These are phyloP conservation scores for Stachybotrys chartarum DNA, from an alignment of 2,329 filamentous ascomycete species.

Conservation along the genomic window DNA sequence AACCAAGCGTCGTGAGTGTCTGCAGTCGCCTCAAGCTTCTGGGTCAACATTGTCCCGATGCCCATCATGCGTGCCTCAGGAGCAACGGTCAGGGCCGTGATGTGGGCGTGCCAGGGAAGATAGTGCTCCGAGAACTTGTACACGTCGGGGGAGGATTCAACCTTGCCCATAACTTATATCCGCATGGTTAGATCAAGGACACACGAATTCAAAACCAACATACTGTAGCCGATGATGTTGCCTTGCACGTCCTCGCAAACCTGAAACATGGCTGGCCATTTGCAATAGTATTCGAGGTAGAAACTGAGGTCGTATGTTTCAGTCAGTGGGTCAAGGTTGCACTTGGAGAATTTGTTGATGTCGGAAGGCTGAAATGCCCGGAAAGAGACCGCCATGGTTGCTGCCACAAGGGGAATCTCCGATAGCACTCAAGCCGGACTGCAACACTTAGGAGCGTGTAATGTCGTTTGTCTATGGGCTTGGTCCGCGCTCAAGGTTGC, in stretches of 20 bases:
- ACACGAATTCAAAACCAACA: conserved; percentile 1
- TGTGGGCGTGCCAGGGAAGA: conserved; percentile 98
- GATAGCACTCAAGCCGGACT: background rate
- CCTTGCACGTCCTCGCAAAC: conserved; percentile 80
- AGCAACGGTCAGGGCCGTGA: conserved; percentile 89
- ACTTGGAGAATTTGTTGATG: conserved; percentile 82
- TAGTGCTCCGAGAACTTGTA: conserved; percentile 76
- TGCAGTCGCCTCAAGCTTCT: conserved; percentile 73
- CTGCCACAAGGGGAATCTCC: conserved; percentile 17
- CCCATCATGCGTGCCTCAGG: conserved; percentile 80
- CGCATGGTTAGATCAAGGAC: background rate
- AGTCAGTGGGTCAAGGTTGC: conserved; percentile 93
- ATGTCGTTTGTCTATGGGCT: too few species aligned
- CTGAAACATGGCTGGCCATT: conserved; percentile 92
- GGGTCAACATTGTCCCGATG: conserved; percentile 75
- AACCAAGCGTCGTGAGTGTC: conserved; percentile 87
- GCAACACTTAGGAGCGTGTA: too few species aligned
- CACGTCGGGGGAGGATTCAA: conserved; percentile 76
- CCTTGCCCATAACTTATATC: conserved; percentile 82
- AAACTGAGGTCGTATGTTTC: conserved; percentile 96
- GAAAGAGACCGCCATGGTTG: conserved; percentile 44
- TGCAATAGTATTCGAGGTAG: conserved; percentile 91
- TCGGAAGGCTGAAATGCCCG: conserved; percentile 79
- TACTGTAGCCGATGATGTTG: conserved; percentile 92
- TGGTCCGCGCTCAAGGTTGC: too few species aligned